Base-by-base conservation (phyloP, 2,329 filamentous ascomycete genomes). In the Ophiognomonia clavigignenti-juglandacearum region DNA sequence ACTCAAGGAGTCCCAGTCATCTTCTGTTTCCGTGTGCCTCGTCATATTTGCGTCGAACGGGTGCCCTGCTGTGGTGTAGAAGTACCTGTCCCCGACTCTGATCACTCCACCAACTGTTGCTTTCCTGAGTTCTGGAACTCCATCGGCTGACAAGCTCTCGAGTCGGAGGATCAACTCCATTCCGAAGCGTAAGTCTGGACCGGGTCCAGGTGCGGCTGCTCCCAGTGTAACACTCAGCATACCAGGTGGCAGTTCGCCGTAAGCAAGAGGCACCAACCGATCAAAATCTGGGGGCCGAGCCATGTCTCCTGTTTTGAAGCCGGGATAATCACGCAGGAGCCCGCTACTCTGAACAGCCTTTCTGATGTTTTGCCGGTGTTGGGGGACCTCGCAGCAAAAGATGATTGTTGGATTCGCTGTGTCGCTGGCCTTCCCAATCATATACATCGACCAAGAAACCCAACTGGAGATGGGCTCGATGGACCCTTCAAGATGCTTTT, bases 71-170 rank as follows among this genome's bases (percentile, higher is more conserved):
- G 39, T 48, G 13, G 34, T 43, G 18, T 48, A 44, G 6, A 37
- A 48, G 19, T 13, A 43, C 1, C 22, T 7, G 4, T 35, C 20
- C 10, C 35, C 23, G 3, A 48, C 13, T n/a, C 14, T 23, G 18
- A 48, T 22, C 18, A 48, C 45, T 9, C 45, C 45, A 3, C 45
- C 45, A n/a, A 48, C 36, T 3, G 45, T 43, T 27, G 45, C 45
- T 32, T 4, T 31, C 5, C 27, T 26, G 20, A 19, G 6, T 2
- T 11, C n/a, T 9, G 9, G 2, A 32, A 27, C 2, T 10, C 7
- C 9, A 7, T 20, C 24, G 6, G 37, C n/a, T 29, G 6, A 11
- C 22, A 2, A 22, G 11, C 32, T 16, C 6, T 18, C n/a, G 8
- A 43, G 2, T n/a, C n/a, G n/a, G n/a, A n/a, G n/a, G n/a, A n/a